phyloP scores from a whole-genome alignment of 306 rosid species.

The Trifolium subterraneum region DNA sequence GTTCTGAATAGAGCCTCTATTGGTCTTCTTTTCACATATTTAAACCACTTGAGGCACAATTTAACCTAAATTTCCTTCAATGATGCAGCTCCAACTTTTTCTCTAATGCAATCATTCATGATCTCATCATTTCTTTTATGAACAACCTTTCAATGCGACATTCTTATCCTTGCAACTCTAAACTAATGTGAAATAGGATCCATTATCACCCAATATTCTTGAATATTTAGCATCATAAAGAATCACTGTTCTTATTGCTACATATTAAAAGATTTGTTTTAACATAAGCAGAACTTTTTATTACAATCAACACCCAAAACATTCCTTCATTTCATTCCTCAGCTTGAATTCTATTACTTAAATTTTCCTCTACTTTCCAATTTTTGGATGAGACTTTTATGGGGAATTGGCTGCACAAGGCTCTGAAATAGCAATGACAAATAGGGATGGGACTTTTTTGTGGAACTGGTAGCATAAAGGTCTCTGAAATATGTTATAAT shows the following conservation, averaged over 20 bases:
- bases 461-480: background rate
- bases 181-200: too few relatives aligned
- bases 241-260: too few relatives aligned
- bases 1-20: background rate
- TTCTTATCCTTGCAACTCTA: too few relatives aligned
- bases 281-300: too few relatives aligned
- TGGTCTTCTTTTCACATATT: background rate
- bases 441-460: background rate
- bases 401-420: background rate
- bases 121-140: too few relatives aligned
- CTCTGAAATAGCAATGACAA: background rate
- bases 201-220: too few relatives aligned
- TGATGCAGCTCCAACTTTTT: too few relatives aligned
- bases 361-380: background rate
- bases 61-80: background rate
- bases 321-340: background rate
- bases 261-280: too few relatives aligned
- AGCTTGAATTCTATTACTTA: background rate
- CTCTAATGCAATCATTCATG: too few relatives aligned
- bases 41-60: background rate
- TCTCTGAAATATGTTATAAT: background rate
- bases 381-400: background rate
- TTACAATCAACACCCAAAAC: background rate
- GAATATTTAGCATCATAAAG: too few relatives aligned
- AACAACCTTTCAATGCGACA: too few relatives aligned